These are phyloP conservation scores for Hypoxylon sp. DNA, from an alignment of 2,329 filamentous ascomycete genomes.

Conservation along the genomic window DNA sequence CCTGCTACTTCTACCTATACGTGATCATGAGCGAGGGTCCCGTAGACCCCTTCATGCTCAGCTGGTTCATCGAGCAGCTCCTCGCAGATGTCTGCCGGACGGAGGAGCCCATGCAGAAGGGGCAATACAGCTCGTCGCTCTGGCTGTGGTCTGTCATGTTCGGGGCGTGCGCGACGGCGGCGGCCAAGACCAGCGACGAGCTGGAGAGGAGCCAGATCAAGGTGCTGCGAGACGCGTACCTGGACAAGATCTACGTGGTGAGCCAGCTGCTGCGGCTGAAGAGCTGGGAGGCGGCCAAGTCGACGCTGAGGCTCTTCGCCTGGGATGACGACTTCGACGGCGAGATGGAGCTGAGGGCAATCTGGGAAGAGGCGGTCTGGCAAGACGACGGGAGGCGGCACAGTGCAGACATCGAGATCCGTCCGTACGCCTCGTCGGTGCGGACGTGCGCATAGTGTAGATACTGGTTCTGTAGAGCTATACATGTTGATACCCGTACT, in stretches of 20 bases:
- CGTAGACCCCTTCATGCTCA: constrained; percentile 54
- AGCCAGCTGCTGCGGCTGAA: constrained; percentile 50
- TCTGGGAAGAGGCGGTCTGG: constrained; percentile 53
- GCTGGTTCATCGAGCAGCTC: constrained; percentile 56
- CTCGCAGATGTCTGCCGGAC: constrained; percentile 54
- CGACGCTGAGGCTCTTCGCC: constrained; percentile 49
- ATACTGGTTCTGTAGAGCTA: constrained; percentile 21
- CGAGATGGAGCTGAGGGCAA: constrained; percentile 50
- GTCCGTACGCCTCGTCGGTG: constrained; percentile 13
- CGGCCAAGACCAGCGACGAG: constrained; percentile 48
- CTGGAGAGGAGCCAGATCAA: constrained; percentile 50
- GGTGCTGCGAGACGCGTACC: constrained; percentile 49
- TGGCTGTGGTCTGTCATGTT: constrained; percentile 59
- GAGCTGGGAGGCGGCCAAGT: constrained; percentile 51
- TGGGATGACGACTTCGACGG: constrained; percentile 52
- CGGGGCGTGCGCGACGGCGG: constrained; percentile 52
- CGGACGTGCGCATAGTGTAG: constrained; percentile 10
- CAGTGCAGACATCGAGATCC: too few species aligned
- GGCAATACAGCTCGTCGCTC: constrained; percentile 52
- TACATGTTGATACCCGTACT: constrained; percentile 21
- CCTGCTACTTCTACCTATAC: constrained; percentile 57
- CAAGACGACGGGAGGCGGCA: constrained; percentile 32
- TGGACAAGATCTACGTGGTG: constrained; percentile 52
- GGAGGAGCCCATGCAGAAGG: constrained; percentile 51
- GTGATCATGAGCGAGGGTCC: constrained; percentile 53